Percentiles rank a stretch among this genome's conserved stretches.
These are phyloP conservation scores for Solanum bulbocastanum DNA, from an alignment of 257 asterid species.

Conservation along the genomic window DNA sequence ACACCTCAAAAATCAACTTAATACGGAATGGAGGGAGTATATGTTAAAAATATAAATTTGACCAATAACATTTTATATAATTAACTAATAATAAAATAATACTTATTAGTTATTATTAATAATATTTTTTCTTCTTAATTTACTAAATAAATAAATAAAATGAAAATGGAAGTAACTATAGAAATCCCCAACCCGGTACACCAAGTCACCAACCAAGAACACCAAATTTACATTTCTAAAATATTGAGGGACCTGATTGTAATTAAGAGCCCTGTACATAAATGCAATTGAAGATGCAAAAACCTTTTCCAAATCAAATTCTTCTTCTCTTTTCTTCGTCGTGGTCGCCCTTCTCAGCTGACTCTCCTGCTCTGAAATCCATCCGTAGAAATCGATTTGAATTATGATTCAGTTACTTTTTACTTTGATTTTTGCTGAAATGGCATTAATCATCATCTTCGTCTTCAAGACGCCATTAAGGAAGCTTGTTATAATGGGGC, in stretches of 20 bases:
- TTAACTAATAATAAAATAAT: neutral
- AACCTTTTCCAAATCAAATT: neutral
- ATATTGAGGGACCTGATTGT: neutral
- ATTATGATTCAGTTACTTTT: conserved; percentile 59
- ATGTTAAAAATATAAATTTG: neutral
- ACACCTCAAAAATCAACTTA: too few species aligned
- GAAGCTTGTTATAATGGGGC: conserved; percentile 65
- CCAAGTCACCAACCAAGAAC: neutral
- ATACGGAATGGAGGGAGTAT: too few species aligned
- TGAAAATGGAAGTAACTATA: neutral
- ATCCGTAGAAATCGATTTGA: neutral
- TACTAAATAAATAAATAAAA: too few species aligned
- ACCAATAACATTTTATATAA: too few species aligned
- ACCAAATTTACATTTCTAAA: neutral
- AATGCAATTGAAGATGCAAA: neutral
- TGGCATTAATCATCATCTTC: conserved; percentile 62
- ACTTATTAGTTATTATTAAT: neutral
- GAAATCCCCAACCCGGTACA: neutral
- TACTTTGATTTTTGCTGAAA: conserved; percentile 52
- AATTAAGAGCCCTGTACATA: neutral
- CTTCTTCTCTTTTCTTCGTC: neutral
- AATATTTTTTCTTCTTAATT: neutral
- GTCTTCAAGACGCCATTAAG: conserved; percentile 84
- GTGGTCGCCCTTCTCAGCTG: neutral
- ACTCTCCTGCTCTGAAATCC: neutral